Evolutionary conservation across 2,329 filamentous ascomycete genomes (phyloP).

Genomic region (Ophiostoma pallidulum): DNA sequence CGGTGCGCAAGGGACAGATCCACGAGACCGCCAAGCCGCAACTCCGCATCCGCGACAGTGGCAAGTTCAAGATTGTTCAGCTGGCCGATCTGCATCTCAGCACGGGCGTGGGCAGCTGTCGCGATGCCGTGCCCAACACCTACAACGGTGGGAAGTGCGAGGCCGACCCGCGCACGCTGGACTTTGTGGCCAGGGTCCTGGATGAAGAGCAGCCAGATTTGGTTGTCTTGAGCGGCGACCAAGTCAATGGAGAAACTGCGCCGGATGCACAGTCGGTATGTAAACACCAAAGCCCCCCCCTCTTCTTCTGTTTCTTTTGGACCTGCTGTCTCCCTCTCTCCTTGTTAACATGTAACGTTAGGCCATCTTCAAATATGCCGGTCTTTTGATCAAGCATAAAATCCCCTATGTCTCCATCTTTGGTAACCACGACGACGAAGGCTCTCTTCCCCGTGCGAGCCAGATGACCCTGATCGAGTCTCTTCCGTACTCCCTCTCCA

Average conservation of each 20-base stretch:
- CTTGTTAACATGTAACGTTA: slow-evolving; percentile 26
- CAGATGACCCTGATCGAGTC: slow-evolving; percentile 83
- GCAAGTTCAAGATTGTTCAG: slow-evolving; percentile 96
- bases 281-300: slow-evolving; percentile 4
- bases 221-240: slow-evolving; percentile 84
- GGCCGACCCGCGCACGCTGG: slow-evolving; percentile 81
- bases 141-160: slow-evolving; percentile 72
- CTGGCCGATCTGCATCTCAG: slow-evolving; percentile 89
- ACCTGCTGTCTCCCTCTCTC: neutral
- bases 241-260: slow-evolving; percentile 88
- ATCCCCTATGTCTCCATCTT: slow-evolving; percentile 91
- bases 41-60: slow-evolving; percentile 74
- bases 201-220: slow-evolving; percentile 92
- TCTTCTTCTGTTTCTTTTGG: neutral
- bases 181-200: slow-evolving; percentile 74
- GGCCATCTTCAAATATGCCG: slow-evolving; percentile 86
- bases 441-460: slow-evolving; percentile 61
- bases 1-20: slow-evolving; percentile 62
- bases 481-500: slow-evolving; percentile 82
- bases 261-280: slow-evolving; percentile 78
- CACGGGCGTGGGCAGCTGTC: slow-evolving; percentile 76
- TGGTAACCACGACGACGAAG: slow-evolving; percentile 95
- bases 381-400: slow-evolving; percentile 73
- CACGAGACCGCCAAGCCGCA: slow-evolving; percentile 57
- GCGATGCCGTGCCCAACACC: slow-evolving; percentile 71